phyloP scores from a whole-genome alignment of 2,329 filamentous ascomycete genomes.

The Corynespora cassiicola region DNA sequence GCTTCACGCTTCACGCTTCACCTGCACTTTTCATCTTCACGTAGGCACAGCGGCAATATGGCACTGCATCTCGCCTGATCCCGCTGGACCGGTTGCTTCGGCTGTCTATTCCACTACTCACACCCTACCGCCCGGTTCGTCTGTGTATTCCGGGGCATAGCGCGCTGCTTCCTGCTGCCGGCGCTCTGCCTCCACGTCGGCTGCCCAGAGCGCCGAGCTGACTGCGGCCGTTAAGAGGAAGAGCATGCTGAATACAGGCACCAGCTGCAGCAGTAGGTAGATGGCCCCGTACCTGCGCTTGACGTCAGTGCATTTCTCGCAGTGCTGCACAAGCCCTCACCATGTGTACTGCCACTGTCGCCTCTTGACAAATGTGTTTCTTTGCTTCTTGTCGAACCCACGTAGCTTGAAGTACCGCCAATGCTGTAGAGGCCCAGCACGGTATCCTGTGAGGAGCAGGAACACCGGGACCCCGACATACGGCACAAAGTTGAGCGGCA shows the following conservation, averaged over 20 bases:
- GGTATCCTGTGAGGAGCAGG: conserved; percentile 83
- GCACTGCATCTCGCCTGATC: not conserved
- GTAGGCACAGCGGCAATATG: not conserved
- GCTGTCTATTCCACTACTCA: conserved; percentile 17
- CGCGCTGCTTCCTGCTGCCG: conserved; percentile 29
- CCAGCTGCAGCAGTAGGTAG: conserved; percentile 82
- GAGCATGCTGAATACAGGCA: conserved; percentile 90
- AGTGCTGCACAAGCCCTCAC: conserved; percentile 47
- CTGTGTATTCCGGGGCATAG: conserved; percentile 32
- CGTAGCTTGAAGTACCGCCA: conserved; percentile 88
- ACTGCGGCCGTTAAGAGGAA: conserved; percentile 88
- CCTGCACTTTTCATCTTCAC: conserved; percentile 1
- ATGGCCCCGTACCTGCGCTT: conserved; percentile 80
- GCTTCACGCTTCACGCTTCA: too few relatives aligned
- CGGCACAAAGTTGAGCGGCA: conserved; percentile 84
- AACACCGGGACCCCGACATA: conserved; percentile 84
- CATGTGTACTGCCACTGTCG: conserved; percentile 85
- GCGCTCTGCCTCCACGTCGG: conserved; percentile 67
- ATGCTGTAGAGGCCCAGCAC: conserved; percentile 86
- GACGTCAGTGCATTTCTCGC: too few relatives aligned
- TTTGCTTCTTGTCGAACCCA: conserved; percentile 75
- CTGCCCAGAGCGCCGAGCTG: conserved; percentile 86
- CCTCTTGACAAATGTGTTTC: conserved; percentile 71
- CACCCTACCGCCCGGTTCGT: conserved; percentile 30
- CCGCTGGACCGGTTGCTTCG: conserved; percentile 9